Evolutionary conservation across 768 basidiomycete species (phyloP).

Genomic region (Phylloporus rhodoxanthus): DNA sequence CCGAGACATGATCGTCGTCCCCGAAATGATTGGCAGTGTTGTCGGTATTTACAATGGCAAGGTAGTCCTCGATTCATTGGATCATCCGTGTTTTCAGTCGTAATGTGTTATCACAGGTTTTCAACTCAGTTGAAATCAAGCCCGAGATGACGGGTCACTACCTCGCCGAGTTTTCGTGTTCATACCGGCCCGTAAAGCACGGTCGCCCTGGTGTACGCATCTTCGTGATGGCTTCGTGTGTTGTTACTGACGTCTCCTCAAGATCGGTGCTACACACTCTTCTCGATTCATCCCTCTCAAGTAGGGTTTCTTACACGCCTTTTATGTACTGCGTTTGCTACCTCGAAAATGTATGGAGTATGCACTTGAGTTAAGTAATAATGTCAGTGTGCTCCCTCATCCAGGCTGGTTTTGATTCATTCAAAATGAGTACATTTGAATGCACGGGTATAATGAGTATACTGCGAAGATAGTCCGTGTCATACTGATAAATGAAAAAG

Average conservation of each 20-base stretch:
- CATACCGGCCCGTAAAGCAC: slow-evolving; percentile 98
- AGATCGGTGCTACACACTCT: slow-evolving; percentile 90
- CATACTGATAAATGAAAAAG: slow-evolving; percentile 42
- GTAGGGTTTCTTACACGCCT: slow-evolving; percentile 41
- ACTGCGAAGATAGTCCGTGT: slow-evolving; percentile 54
- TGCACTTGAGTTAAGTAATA: slow-evolving; percentile 20
- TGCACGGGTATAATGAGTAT: slow-evolving; percentile 55
- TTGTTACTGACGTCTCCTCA: slow-evolving; percentile 13
- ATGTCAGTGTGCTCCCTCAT: slow-evolving; percentile 2
- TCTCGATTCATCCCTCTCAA: slow-evolving; percentile 96
- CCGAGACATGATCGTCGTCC: slow-evolving; percentile 99
- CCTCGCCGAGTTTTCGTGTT: slow-evolving; percentile 94
- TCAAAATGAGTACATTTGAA: slow-evolving; percentile 38
- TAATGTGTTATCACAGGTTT: slow-evolving; percentile 46
- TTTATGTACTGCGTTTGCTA: slow-evolving; percentile 16
- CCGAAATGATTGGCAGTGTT: slow-evolving; percentile 99
- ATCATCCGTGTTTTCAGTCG: not conserved
- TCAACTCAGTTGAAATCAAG: slow-evolving; percentile 98
- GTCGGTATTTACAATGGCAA: slow-evolving; percentile 99
- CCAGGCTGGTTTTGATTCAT: slow-evolving; percentile 19
- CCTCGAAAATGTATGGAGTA: slow-evolving; percentile 36
- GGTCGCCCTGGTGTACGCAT: slow-evolving; percentile 94
- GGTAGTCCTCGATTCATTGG: slow-evolving; percentile 38
- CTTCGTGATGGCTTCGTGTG: not conserved
- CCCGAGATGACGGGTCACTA: slow-evolving; percentile 99